Base-by-base conservation (phyloP, 441 rosid species). In the Adansonia grandidieri region DNA sequence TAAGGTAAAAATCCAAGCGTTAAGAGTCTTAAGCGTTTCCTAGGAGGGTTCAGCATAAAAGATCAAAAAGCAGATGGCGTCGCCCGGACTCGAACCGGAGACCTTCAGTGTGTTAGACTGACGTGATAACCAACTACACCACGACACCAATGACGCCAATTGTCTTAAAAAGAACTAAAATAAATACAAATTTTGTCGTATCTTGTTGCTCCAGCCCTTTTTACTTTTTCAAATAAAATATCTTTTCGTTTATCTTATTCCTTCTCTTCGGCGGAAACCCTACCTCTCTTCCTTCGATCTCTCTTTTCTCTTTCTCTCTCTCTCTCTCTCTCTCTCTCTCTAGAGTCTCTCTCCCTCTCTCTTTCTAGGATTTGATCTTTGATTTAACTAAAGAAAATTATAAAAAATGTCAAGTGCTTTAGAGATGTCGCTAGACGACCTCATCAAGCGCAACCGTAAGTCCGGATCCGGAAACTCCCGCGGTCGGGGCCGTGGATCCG, bases 361-460 rank as follows among this genome's bases (percentile, higher is more conserved):
- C 45, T 42, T 73, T 77, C 78, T 82, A 64, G 73, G 61, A 22
- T 47, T 73, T 62, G 53, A 10, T 76, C 56, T 66, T 15, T 78
- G 6, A 8, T 50, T 8, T 45, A 4, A 13, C 44, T 32, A 53
- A 32, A 56, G n/a, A 40, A 40, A 8, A 56, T 72, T 56, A 32
- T 4, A 40, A 15, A 57, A 73, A 48, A 96, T 96, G 99, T 76
- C 98, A 64, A 88, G 89, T 84, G 87, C 95, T 79, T 88, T 96
- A 85, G 97, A 96, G 77, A 93, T 92, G 97, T 91, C 99, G 65
- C 97, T 96, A 68, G 99, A 96, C 68, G 99, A 96, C 63, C 86
- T 96, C 85, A 96, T 94, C 81, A 92, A 92, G 84, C 89, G 74
- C 82, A 92, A 82, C 83, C 92, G 90, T 57, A 91, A 87, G 81